Percentiles rank a stretch among this genome's conserved stretches.
phyloP scores from a whole-genome alignment of 345 rosid genomes.

The Aquilaria malaccensis region DNA sequence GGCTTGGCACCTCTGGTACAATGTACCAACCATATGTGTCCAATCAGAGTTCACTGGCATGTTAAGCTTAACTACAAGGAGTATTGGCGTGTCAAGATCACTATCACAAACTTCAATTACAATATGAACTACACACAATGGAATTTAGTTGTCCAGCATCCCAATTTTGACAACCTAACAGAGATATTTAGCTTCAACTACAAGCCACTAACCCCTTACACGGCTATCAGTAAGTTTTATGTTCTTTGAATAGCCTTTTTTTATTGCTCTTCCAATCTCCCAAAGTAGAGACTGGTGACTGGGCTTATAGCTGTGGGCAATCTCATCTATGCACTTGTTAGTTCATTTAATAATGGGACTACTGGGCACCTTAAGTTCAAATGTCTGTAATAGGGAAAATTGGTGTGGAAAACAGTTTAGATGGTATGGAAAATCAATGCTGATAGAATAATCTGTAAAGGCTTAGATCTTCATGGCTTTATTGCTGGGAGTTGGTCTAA shows the following conservation, averaged over 20 bases:
- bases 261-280: not conserved
- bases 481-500: no score
- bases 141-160: slow-evolving; percentile 83
- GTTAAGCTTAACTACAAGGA: slow-evolving; percentile 68
- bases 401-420: no score
- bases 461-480: no score
- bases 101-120: slow-evolving; percentile 79
- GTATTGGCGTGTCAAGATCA: slow-evolving; percentile 80
- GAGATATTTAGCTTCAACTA: slow-evolving; percentile 65
- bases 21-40: slow-evolving; percentile 95
- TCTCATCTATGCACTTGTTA: no score
- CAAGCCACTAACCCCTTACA: slow-evolving; percentile 55
- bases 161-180: slow-evolving; percentile 72
- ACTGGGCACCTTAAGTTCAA: no score
- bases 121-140: slow-evolving; percentile 70
- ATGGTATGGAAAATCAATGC: no score
- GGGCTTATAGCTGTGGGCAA: no score
- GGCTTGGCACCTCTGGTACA: slow-evolving; percentile 44
- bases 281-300: no score
- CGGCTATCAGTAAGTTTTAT: slow-evolving; percentile 51
- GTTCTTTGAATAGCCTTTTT: not conserved
- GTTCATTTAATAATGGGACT: no score
- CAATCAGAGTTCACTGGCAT: slow-evolving; percentile 90
- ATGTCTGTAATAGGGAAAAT: no score
- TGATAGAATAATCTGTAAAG: no score